These are phyloP conservation scores for Kurtzmaniella cleridarum DNA, from an alignment of 805 yeast species.

Conservation along the genomic window DNA sequence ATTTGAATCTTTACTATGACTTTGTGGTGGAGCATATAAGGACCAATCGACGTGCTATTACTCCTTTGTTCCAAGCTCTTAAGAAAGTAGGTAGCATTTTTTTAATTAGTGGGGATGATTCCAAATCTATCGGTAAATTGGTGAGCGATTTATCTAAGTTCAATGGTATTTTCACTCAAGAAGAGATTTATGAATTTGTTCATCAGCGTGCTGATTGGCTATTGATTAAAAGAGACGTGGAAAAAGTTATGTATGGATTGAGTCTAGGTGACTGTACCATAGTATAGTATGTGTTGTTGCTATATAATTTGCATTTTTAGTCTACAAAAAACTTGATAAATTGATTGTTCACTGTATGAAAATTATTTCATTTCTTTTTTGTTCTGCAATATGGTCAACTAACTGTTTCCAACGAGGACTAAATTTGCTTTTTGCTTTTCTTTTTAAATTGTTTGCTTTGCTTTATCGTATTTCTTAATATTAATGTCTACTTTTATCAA, in stretches of 20 bases:
- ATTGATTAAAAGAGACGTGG: constrained; percentile 69
- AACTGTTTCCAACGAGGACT: too few relatives aligned
- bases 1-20: constrained; percentile 70
- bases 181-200: constrained; percentile 90
- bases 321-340: too few relatives aligned
- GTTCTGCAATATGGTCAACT: too few relatives aligned
- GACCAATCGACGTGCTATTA: constrained; percentile 59
- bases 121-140: constrained; percentile 78
- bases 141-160: constrained; percentile 80
- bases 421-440: too few relatives aligned
- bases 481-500: too few relatives aligned
- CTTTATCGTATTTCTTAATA: too few relatives aligned
- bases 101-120: constrained; percentile 63
- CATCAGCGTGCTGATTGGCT: constrained; percentile 87
- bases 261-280: constrained; percentile 73
- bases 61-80: constrained; percentile 72
- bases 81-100: constrained; percentile 83
- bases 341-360: too few relatives aligned
- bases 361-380: too few relatives aligned
- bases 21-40: constrained; percentile 49
- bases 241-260: constrained; percentile 91
- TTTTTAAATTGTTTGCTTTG: too few relatives aligned
- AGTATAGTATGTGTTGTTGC: constrained; percentile 36
- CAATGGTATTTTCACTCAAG: constrained; percentile 85
- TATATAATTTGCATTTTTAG: too few relatives aligned